Conservation (phyloP, 257 asterid genomes). For the Lithospermum erythrorhizon region DNA sequence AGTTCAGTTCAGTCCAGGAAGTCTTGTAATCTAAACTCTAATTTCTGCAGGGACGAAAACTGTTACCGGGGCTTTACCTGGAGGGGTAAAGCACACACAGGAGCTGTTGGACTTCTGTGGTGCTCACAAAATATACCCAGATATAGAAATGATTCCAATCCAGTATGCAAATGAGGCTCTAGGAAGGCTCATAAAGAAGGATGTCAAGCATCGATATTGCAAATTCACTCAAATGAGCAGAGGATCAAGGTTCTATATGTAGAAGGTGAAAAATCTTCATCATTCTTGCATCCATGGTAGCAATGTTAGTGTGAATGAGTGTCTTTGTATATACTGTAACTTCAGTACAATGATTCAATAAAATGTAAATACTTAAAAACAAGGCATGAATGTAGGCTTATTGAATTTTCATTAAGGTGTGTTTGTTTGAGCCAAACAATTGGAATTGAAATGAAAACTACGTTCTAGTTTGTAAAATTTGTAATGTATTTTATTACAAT, state of each 20-base stretch:
- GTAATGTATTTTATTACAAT: too few relatives aligned
- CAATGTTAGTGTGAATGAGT: too few relatives aligned
- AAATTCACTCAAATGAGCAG: conserved; percentile 42
- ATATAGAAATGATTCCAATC: conserved; percentile 57
- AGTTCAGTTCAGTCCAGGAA: conserved; percentile 41
- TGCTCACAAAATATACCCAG: conserved; percentile 68
- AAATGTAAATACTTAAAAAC: too few relatives aligned
- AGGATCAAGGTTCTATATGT: not conserved
- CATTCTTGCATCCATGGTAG: too few relatives aligned
- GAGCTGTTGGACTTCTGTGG: conserved; percentile 92
- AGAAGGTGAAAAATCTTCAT: too few relatives aligned
- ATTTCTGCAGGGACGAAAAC: conserved; percentile 39
- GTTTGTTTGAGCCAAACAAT: too few relatives aligned
- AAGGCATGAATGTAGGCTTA: too few relatives aligned
- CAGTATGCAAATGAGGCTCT: conserved; percentile 67
- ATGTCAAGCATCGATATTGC: conserved; percentile 81
- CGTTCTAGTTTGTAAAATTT: too few relatives aligned
- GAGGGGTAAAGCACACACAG: conserved; percentile 69
- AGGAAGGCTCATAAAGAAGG: conserved; percentile 67
- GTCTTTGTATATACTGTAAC: too few relatives aligned
- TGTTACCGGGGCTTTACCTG: conserved; percentile 61
- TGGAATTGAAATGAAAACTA: too few relatives aligned
- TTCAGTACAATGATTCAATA: too few relatives aligned
- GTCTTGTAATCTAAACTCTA: conserved; percentile 11
- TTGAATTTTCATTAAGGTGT: too few relatives aligned